These are phyloP conservation scores for Dactylellina drechsleri DNA, from an alignment of 2,329 filamentous ascomycete genomes.

Conservation along the genomic window DNA sequence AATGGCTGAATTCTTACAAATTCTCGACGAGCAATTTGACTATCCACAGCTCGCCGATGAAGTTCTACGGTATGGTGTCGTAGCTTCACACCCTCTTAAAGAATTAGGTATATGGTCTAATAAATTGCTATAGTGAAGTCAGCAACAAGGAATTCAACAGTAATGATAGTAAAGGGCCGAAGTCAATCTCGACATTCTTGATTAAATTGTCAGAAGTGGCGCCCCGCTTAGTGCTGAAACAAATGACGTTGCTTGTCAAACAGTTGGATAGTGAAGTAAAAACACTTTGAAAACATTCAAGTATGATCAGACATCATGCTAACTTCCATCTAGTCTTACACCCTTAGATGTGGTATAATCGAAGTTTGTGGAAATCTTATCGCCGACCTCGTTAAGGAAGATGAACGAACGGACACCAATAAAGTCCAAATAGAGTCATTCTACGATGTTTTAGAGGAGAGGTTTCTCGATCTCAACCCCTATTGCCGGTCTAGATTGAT, in stretches of 20 bases:
- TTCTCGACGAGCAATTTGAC: slow-evolving; percentile 95
- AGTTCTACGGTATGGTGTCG: slow-evolving; percentile 70
- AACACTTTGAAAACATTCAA: not conserved
- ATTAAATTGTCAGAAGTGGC: slow-evolving; percentile 91
- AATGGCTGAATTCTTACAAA: slow-evolving; percentile 98
- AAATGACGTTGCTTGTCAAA: slow-evolving; percentile 94
- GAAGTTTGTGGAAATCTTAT: slow-evolving; percentile 98
- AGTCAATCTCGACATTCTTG: slow-evolving; percentile 94
- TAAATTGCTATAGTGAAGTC: slow-evolving; percentile 72
- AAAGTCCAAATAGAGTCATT: slow-evolving; percentile 96
- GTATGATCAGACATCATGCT: slow-evolving; percentile 22
- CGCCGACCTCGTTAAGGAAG: slow-evolving; percentile 83
- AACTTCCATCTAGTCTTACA: slow-evolving; percentile 74
- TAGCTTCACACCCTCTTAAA: not conserved
- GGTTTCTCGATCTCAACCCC: slow-evolving; percentile 95
- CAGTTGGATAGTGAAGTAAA: slow-evolving; percentile 88
- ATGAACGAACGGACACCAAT: slow-evolving; percentile 86
- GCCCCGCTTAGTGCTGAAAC: slow-evolving; percentile 91
- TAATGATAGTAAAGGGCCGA: slow-evolving; percentile 93
- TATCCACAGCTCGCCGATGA: slow-evolving; percentile 95
- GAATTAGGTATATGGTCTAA: not conserved
- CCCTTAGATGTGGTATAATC: slow-evolving; percentile 89
- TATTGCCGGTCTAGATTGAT: slow-evolving; percentile 92
- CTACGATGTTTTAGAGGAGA: slow-evolving; percentile 94
- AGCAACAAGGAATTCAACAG: slow-evolving; percentile 98